A percentile compares a stretch with the other conserved stretches of the same genome.
These are phyloP conservation scores for Phytophthora melonis DNA, from an alignment of 352 stramenopile species.

Conservation along the genomic window DNA sequence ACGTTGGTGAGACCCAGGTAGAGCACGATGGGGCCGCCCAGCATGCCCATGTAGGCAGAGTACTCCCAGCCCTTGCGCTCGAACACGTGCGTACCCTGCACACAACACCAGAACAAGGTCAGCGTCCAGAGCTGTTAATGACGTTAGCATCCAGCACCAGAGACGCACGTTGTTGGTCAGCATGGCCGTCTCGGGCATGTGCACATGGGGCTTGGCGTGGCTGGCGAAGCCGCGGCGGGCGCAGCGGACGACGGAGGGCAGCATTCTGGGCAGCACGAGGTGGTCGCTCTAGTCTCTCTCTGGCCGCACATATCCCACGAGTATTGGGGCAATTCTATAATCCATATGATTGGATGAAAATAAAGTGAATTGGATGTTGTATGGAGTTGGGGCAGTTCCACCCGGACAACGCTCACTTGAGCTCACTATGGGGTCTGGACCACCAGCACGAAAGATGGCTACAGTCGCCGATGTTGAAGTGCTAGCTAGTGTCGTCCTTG, in stretches of 20 bases:
- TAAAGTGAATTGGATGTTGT: not conserved
- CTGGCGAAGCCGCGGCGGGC: constrained; percentile 63
- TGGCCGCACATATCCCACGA: constrained; percentile 23
- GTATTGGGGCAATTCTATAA: constrained; percentile 1
- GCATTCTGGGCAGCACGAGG: constrained; percentile 15
- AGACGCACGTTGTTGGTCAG: constrained; percentile 85
- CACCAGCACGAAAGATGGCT: constrained; percentile 31
- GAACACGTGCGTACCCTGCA: constrained; percentile 79
- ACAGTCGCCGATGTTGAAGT: constrained; percentile 10
- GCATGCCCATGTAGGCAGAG: constrained; percentile 80
- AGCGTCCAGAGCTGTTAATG: not conserved
- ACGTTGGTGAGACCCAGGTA: constrained; percentile 83
- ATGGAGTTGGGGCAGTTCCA: not conserved
- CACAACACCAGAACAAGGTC: not conserved
- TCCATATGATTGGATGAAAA: constrained; percentile 35
- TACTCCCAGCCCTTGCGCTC: constrained; percentile 88
- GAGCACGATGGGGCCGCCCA: constrained; percentile 75
- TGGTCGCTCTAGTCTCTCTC: no score
- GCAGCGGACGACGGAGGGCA: constrained; percentile 36
- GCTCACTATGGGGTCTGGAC: constrained; percentile 11
- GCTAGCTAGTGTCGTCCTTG: no score
- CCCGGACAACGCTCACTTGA: constrained; percentile 6
- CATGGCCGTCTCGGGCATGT: constrained; percentile 90
- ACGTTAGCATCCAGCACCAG: no score
- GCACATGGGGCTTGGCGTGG: constrained; percentile 61